Conservation (phyloP, 805 yeast species). For the Candida easanensis region DNA sequence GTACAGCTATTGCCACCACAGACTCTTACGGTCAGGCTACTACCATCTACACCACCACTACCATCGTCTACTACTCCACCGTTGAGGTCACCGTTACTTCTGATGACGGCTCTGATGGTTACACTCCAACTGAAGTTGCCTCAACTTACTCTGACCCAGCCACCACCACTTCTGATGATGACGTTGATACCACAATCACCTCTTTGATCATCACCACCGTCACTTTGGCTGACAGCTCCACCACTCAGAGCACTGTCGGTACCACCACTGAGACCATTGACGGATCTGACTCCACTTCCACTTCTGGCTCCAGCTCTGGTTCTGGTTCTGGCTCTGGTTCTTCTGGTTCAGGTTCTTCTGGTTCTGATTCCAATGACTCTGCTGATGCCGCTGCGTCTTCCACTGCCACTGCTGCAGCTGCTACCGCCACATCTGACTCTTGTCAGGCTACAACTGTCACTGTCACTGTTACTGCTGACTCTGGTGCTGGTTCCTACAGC, state of each 20-base stretch:
- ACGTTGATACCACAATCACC: constrained; percentile 39
- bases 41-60: constrained; percentile 41
- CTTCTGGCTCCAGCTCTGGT: background rate
- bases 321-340: background rate
- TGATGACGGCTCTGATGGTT: constrained; percentile 50
- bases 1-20: constrained; percentile 22
- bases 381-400: constrained; percentile 4
- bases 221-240: constrained; percentile 28
- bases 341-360: background rate
- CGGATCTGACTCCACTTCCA: background rate
- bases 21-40: constrained; percentile 35
- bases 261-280: constrained; percentile 4
- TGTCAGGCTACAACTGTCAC: constrained; percentile 16
- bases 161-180: constrained; percentile 1
- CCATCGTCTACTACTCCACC: constrained; percentile 42
- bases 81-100: constrained; percentile 49
- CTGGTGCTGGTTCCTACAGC: constrained; percentile 22
- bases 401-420: constrained; percentile 3
- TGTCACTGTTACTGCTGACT: constrained; percentile 24
- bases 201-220: constrained; percentile 36
- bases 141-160: constrained; percentile 12
- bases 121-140: constrained; percentile 15
- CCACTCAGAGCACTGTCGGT: constrained; percentile 19
- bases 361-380: constrained; percentile 3
- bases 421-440: constrained; percentile 4